Evolutionary conservation across 768 basidiomycete genomes (phyloP), one percentile per base, ranked within the genome.

Genomic region (Cystofilobasidium bisporidii): DNA sequence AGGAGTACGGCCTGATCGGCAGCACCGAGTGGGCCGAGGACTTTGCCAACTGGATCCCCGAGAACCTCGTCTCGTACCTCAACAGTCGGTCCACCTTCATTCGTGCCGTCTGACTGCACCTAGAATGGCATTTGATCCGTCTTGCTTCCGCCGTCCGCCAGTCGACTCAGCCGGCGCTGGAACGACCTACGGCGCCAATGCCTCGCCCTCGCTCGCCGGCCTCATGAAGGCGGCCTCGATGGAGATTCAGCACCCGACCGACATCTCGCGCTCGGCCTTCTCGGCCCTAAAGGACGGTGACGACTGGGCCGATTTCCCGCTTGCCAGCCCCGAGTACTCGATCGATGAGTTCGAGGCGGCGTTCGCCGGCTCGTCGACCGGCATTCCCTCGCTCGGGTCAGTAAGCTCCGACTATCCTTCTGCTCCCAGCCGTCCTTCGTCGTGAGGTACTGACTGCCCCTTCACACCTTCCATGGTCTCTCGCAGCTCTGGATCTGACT

Each of bases 11-110:
- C 8, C 64, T 78, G 58, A 76, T 80, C 20, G 93, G 93, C 32
- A 88, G 86, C 10, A 47, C 43, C 30, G 94, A 97, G 77, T 94
- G 87, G 83, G 91, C 86, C 3, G 94, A 97, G 76, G 94, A 97
- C 74, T 97, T 94, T 73, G 74, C 84, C 0, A 81, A 83, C 20
- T 94, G 87, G 85, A 84, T 97, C 45, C 81, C 83, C 47, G 79
- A 86, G 40, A 83, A 93, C 70, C 87, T 86, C 53, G 91, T 89
- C 20, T 82, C 88, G 18, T 98, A 97, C 74, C 78, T 96, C 66
- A 96, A 96, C 74, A 81, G 43, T 43, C 8, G 10, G 43, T 43
- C 20, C 3, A 4, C 20, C 43, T 43, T 22, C 20, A 15, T 43
- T 15, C 43, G 3, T 15, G n/a, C n/a, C n/a, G n/a, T 43, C 20